Conservation (phyloP, 306 rosid genomes). For the Pterocarpus macrocarpus region DNA sequence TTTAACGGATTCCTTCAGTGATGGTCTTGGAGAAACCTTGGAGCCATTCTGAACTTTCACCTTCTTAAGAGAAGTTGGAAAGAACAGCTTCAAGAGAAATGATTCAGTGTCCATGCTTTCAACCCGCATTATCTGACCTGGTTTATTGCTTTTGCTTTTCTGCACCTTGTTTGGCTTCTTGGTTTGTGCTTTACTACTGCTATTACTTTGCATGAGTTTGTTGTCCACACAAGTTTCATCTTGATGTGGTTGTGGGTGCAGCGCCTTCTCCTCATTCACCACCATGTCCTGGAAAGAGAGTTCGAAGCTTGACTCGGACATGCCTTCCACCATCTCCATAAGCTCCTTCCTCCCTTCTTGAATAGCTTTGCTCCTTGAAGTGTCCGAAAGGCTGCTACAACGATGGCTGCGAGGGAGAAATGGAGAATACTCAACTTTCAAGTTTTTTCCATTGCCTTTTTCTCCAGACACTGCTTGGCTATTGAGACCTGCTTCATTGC, state of each 20-base stretch:
- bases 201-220: not conserved
- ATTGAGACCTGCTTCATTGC: slow-evolving; percentile 43
- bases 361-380: slow-evolving; percentile 54
- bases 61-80: slow-evolving; percentile 72
- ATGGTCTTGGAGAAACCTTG: slow-evolving; percentile 49
- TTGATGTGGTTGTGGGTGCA: slow-evolving; percentile 37
- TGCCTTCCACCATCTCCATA: slow-evolving; percentile 62
- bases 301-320: slow-evolving; percentile 70
- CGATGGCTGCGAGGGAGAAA: slow-evolving; percentile 47
- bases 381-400: slow-evolving; percentile 39
- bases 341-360: slow-evolving; percentile 63
- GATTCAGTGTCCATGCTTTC: slow-evolving; percentile 72
- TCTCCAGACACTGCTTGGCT: slow-evolving; percentile 37
- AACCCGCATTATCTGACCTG: slow-evolving; percentile 54
- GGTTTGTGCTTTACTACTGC: slow-evolving; percentile 27
- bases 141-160: slow-evolving; percentile 42
- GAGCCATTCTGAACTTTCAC: slow-evolving; percentile 48
- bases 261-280: slow-evolving; percentile 51
- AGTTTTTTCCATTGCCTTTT: not conserved
- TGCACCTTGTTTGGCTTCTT: slow-evolving; percentile 47
- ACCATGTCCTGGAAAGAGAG: slow-evolving; percentile 82
- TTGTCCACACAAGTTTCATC: slow-evolving; percentile 38
- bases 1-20: slow-evolving; percentile 38
- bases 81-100: slow-evolving; percentile 69
- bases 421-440: slow-evolving; percentile 46